Percentiles rank a stretch among this genome's conserved stretches.
phyloP scores from a whole-genome alignment of 257 asterid genomes.

The Orobanche coerulescens region DNA sequence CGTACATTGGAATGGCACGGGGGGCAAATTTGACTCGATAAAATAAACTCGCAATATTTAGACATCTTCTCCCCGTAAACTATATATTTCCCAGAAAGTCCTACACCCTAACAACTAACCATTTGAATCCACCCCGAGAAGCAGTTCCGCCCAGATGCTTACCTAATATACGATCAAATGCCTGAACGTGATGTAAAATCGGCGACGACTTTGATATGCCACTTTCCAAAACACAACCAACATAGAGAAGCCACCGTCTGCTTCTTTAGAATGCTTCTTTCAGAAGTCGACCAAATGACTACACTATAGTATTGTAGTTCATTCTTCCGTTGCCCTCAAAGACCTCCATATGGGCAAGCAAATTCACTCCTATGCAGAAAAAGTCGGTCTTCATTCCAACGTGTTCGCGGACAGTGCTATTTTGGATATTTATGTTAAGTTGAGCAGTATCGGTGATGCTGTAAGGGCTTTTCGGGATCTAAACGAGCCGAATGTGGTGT shows the following conservation, averaged over 20 bases:
- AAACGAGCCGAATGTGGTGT: slow-evolving; percentile 58
- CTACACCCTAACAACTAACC: neutral
- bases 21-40: neutral
- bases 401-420: slow-evolving; percentile 66
- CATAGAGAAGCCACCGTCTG: slow-evolving; percentile 43
- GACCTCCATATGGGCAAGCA: slow-evolving; percentile 59
- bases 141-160: slow-evolving; percentile 11
- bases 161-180: slow-evolving; percentile 51
- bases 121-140: neutral
- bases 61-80: slow-evolving; percentile 5
- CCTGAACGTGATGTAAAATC: slow-evolving; percentile 41
- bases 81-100: neutral
- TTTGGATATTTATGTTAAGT: slow-evolving; percentile 56
- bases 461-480: slow-evolving; percentile 45
- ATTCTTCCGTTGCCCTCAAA: slow-evolving; percentile 38
- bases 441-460: slow-evolving; percentile 36
- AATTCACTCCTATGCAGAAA: slow-evolving; percentile 42
- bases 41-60: slow-evolving; percentile 12
- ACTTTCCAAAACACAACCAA: slow-evolving; percentile 37
- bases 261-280: slow-evolving; percentile 45
- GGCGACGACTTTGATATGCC: slow-evolving; percentile 47
- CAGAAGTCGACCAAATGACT: slow-evolving; percentile 52
- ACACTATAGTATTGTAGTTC: slow-evolving; percentile 64
- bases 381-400: slow-evolving; percentile 39
- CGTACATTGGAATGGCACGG: slow-evolving; percentile 7